These are phyloP conservation scores for Cercospora sp. DNA, from an alignment of 2,329 filamentous ascomycete species.

Conservation along the genomic window DNA sequence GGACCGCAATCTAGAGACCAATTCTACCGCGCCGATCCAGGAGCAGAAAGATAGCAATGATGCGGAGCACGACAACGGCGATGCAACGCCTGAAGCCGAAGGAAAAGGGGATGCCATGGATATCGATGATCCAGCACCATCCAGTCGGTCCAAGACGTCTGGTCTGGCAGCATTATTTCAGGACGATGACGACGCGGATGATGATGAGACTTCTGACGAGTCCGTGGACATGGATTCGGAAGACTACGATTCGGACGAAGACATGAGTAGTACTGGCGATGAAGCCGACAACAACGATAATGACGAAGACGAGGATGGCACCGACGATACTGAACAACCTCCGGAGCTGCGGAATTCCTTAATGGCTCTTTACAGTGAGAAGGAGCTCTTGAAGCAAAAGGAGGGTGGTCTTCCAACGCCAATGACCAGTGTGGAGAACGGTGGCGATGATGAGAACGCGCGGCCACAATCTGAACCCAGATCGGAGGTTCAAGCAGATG, in stretches of 20 bases:
- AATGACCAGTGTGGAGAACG: constrained; percentile 36
- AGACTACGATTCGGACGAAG: constrained; percentile 40
- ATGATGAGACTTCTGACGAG: constrained; percentile 41
- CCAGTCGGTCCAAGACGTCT: not conserved
- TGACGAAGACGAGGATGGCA: constrained; percentile 32
- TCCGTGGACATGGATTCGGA: constrained; percentile 41
- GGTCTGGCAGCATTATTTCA: not conserved
- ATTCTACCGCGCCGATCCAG: not conserved
- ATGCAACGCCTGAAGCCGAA: not conserved
- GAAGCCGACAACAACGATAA: constrained; percentile 37
- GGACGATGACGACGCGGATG: constrained; percentile 45
- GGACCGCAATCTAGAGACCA: not conserved
- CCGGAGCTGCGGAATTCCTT: constrained; percentile 22
- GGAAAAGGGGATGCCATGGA: constrained; percentile 1
- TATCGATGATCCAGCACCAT: constrained; percentile 5
- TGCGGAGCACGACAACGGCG: not conserved
- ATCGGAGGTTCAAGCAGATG: constrained; percentile 22
- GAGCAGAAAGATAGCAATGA: not conserved
- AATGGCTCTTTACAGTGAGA: constrained; percentile 33
- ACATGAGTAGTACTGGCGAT: constrained; percentile 40
- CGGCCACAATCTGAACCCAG: constrained; percentile 24
- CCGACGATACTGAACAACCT: constrained; percentile 27
- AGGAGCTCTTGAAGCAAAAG: constrained; percentile 29
- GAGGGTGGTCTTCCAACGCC: constrained; percentile 37
- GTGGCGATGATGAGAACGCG: constrained; percentile 27